Evolutionary conservation across 495 filamentous ascomycete species (phyloP), one percentile per base, ranked within the genome.

Genomic region (Tuber aestivum): DNA sequence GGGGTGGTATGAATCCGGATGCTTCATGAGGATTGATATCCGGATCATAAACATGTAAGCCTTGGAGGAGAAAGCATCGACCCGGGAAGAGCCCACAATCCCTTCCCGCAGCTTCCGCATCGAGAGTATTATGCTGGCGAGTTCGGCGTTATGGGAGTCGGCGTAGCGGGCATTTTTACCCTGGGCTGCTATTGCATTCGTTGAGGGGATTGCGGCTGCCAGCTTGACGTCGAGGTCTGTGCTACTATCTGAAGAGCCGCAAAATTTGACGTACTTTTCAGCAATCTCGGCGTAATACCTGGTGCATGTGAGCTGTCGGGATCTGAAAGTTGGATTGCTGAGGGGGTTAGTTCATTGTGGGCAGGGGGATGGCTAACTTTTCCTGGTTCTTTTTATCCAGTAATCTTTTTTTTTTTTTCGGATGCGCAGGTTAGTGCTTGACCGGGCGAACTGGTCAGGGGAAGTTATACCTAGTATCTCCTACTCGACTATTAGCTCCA

Each of bases 71-170:
- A 93, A 93, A 71, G 86, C 85, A 74, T 94, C 92, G 70, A 84
- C 82, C 41, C 93, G 91, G 48, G 87, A 85, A 32, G 90, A 89
- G 45, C 93, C 91, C 0, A 95, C 89, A 71, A 97, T 89, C 68
- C 90, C 93, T 86, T 99, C 95, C 68, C 95, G 90, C 56, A 99
- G 88, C 83, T 97, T 98, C 74, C 95, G 90, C 84, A 98, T 92
- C 6, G 75, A 76, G 21, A 82, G 80, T 38, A 90, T 84, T 74
- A 92, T 86, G 20, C 85, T 87, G 42, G 89, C 87, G 72, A 92
- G 85, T 77, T 91, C 90, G 70, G 80, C 77, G 68, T 82, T 82
- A 81, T 81, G 50, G 87, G 84, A 69, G 86, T 82, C 74, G 83
- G 84, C 72, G 79, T 84, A 75, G 78, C 79, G 56, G 71, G 77